Evolutionary conservation across 805 yeast species (phyloP).

Genomic region (Starmerella gropengiesseri): DNA sequence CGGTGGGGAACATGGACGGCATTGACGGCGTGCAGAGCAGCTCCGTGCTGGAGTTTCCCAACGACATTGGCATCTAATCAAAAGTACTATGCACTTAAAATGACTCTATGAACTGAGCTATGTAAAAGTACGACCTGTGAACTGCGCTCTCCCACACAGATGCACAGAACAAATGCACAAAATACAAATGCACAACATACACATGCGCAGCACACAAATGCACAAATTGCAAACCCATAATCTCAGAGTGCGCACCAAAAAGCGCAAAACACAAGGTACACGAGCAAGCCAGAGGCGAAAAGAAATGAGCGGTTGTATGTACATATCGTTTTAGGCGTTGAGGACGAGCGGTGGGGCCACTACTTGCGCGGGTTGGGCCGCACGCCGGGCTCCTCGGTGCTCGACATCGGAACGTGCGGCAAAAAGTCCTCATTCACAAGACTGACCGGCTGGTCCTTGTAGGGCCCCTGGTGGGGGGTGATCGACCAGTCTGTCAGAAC

Average conservation of each 20-base stretch:
- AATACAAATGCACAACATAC: too few relatives aligned
- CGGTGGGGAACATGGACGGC: slow-evolving; percentile 24
- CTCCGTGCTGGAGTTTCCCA: slow-evolving; percentile 47
- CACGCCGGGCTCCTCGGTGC: slow-evolving; percentile 19
- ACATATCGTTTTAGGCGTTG: too few relatives aligned
- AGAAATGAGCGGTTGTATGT: background rate
- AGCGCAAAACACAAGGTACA: too few relatives aligned
- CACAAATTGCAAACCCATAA: too few relatives aligned
- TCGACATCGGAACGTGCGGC: slow-evolving; percentile 26
- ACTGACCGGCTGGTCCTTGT: slow-evolving; percentile 29
- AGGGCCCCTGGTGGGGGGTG: slow-evolving; percentile 36
- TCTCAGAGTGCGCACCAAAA: too few relatives aligned
- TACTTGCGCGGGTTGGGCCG: slow-evolving; percentile 7
- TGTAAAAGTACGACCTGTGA: too few relatives aligned
- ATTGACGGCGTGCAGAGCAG: slow-evolving; percentile 59
- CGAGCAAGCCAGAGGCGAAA: background rate
- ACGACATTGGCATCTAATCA: slow-evolving; percentile 16
- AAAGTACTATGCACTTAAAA: too few relatives aligned
- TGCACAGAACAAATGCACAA: too few relatives aligned
- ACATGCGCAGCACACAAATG: too few relatives aligned
- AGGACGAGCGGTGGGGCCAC: too few relatives aligned
- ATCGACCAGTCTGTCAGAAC: slow-evolving; percentile 54
- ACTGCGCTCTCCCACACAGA: too few relatives aligned
- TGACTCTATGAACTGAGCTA: background rate
- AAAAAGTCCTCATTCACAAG: slow-evolving; percentile 39